Percentiles rank a stretch among this genome's conserved stretches.
Evolutionary conservation across 768 basidiomycete species (phyloP).

Genomic region (Pleurotus eryngii): DNA sequence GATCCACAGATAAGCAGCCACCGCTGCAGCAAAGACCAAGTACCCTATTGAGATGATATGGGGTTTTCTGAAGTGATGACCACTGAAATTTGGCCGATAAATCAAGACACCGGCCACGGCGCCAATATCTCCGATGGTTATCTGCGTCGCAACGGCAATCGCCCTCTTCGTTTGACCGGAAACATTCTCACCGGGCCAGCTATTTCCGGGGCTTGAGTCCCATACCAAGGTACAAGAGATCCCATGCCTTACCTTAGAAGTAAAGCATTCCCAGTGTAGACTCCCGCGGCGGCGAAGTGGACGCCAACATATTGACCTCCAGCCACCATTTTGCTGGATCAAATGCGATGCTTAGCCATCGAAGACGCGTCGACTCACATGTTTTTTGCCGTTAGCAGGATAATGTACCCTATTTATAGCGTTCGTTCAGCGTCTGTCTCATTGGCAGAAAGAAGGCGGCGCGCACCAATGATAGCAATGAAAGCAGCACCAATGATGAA

Average conservation of each 20-base stretch:
- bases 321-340: conserved; percentile 23
- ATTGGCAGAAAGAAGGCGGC: neutral
- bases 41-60: conserved; percentile 63
- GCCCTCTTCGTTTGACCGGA: conserved; percentile 67
- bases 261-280: conserved; percentile 57
- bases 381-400: conserved; percentile 46
- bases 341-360: neutral
- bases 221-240: neutral
- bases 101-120: conserved; percentile 57
- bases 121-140: conserved; percentile 59
- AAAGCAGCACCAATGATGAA: conserved; percentile 50
- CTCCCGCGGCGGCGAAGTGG: conserved; percentile 50
- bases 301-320: conserved; percentile 57
- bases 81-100: conserved; percentile 47
- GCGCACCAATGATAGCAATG: conserved; percentile 49
- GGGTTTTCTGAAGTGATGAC: conserved; percentile 47
- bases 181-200: conserved; percentile 68
- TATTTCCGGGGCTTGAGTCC: conserved; percentile 10
- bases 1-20: conserved; percentile 41
- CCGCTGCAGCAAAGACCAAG: conserved; percentile 41
- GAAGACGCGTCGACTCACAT: conserved; percentile 25
- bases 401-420: conserved; percentile 41
- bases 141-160: conserved; percentile 59
- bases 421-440: neutral
- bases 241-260: conserved; percentile 41